A percentile compares a stretch with the other conserved stretches of the same genome.
Conservation (phyloP, 371 early-diverging fungal species). For the Mortierella sp. region DNA sequence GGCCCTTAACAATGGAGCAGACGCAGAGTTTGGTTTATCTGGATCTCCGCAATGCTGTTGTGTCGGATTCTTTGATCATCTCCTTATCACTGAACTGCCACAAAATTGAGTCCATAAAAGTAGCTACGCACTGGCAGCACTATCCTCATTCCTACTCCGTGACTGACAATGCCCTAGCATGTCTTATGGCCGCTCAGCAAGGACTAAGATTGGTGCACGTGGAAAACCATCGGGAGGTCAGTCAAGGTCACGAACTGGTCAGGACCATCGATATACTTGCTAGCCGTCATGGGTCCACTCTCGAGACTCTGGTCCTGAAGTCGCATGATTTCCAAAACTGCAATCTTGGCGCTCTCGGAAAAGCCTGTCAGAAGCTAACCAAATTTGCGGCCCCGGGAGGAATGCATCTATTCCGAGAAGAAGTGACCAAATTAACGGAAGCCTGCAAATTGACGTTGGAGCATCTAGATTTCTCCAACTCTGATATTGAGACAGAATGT, state of each 20-base stretch:
- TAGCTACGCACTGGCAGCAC: constrained; percentile 50
- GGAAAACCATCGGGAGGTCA: constrained; percentile 52
- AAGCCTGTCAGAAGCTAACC: constrained; percentile 28
- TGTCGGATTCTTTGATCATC: constrained; percentile 31
- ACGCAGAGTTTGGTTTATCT: constrained; percentile 45
- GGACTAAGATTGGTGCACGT: constrained; percentile 39
- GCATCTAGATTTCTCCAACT: constrained; percentile 54
- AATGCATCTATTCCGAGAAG: constrained; percentile 37
- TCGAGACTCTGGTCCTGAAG: constrained; percentile 48
- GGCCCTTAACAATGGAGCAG: constrained; percentile 50
- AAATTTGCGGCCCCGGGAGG: constrained; percentile 54
- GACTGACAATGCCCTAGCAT: constrained; percentile 43
- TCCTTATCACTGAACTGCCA: constrained; percentile 37
- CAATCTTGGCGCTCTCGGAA: constrained; percentile 30
- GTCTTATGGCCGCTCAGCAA: constrained; percentile 32
- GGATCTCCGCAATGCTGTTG: constrained; percentile 46
- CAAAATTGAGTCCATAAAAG: constrained; percentile 42
- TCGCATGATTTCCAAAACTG: constrained; percentile 56
- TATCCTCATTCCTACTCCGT: constrained; percentile 46
- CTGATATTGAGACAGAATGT: constrained; percentile 48
- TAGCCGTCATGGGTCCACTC: constrained; percentile 25
- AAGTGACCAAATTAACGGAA: constrained; percentile 36
- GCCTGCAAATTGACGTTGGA: constrained; percentile 50
- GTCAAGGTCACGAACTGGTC: constrained; percentile 46
- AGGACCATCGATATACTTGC: constrained; percentile 33